These are phyloP conservation scores for Saturnispora sanitii DNA, from an alignment of 805 yeast genomes.

Conservation along the genomic window DNA sequence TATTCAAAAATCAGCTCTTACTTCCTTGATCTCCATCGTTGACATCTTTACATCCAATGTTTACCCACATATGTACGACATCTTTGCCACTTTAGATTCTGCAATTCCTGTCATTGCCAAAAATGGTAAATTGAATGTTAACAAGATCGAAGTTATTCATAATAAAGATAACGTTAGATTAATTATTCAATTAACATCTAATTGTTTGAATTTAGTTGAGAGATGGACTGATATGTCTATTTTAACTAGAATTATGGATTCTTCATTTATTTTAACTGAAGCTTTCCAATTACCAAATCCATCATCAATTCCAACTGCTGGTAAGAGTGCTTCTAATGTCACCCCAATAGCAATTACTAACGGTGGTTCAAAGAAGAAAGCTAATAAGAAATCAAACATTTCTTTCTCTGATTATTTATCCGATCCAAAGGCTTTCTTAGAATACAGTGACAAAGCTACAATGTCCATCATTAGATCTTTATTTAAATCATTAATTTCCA, in stretches of 20 bases:
- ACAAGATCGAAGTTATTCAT: conserved; percentile 24
- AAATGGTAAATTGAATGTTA: conserved; percentile 32
- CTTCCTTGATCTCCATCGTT: conserved; percentile 31
- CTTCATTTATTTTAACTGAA: conserved; percentile 37
- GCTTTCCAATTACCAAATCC: conserved; percentile 18
- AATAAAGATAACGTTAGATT: conserved; percentile 24
- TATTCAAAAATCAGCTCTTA: conserved; percentile 37
- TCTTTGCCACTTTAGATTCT: conserved; percentile 47
- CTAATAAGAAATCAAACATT: conserved; percentile 32
- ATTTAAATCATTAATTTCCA: conserved; percentile 38
- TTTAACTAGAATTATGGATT: conserved; percentile 48
- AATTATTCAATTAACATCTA: conserved; percentile 24
- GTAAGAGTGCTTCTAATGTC: too few species aligned
- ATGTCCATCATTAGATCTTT: conserved; percentile 33
- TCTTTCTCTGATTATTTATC: conserved; percentile 62
- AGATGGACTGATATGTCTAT: conserved; percentile 38
- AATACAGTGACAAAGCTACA: conserved; percentile 32
- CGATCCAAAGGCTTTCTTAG: conserved; percentile 47
- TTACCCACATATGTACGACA: conserved; percentile 38
- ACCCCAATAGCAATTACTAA: too few species aligned
- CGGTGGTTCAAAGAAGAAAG: conserved; percentile 8
- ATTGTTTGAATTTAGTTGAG: conserved; percentile 18
- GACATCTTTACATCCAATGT: conserved; percentile 28
- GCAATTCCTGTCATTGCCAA: conserved; percentile 43
- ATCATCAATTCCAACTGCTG: conserved; percentile 9